Evolutionary conservation across 2,329 filamentous ascomycete species (phyloP).

Genomic region (Fusarium tupiense): DNA sequence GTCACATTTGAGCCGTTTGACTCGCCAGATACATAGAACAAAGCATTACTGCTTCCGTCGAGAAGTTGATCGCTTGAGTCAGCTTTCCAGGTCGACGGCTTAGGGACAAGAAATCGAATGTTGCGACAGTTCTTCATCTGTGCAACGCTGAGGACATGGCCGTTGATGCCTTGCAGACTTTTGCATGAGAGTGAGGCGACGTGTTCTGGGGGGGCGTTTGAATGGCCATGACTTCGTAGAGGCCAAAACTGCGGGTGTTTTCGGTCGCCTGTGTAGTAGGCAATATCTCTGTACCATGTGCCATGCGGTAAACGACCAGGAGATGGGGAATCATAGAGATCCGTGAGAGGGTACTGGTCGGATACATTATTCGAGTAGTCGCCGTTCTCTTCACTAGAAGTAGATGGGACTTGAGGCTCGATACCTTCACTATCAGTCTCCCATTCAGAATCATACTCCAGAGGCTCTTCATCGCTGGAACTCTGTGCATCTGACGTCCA

Average conservation of each 20-base stretch:
- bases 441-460: background rate
- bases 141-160: background rate
- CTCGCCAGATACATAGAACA: background rate
- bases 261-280: background rate
- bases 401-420: accelerated
- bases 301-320: background rate
- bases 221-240: accelerated
- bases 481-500: background rate
- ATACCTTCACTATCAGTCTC: background rate
- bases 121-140: slow-evolving; percentile 17
- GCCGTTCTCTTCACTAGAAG: accelerated
- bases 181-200: slow-evolving; percentile 2
- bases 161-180: background rate
- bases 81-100: background rate
- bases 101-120: background rate
- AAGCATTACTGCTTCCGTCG: background rate
- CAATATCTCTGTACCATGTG: background rate
- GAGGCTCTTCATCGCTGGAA: background rate
- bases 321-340: background rate
- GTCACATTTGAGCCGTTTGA: background rate
- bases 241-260: background rate
- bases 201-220: background rate
- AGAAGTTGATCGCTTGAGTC: background rate
- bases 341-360: background rate
- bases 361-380: accelerated